Evolutionary conservation across 2,329 filamentous ascomycete genomes (phyloP).

Genomic region (Xylaria arbuscula): DNA sequence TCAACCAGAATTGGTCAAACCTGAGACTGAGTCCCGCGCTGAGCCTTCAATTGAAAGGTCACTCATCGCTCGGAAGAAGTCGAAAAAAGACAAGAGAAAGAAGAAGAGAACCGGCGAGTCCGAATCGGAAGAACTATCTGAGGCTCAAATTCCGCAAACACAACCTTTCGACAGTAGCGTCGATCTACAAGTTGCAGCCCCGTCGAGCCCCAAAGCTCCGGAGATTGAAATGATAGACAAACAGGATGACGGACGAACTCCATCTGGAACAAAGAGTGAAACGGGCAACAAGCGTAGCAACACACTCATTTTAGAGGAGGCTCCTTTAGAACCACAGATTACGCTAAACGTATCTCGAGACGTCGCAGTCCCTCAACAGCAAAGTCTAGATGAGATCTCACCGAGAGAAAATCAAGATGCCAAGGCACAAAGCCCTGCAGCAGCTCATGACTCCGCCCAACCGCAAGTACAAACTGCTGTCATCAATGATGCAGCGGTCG

Average conservation of each 20-base stretch:
- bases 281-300: constrained; percentile 49
- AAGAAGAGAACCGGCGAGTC: constrained; percentile 45
- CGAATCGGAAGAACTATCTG: constrained; percentile 41
- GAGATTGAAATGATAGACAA: constrained; percentile 30
- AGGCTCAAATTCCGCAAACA: constrained; percentile 33
- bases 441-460: constrained; percentile 46
- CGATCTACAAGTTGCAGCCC: constrained; percentile 15
- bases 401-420: not conserved
- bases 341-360: constrained; percentile 32
- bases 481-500: constrained; percentile 15
- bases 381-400: constrained; percentile 38
- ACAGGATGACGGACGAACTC: constrained; percentile 42
- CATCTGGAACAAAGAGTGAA: constrained; percentile 49
- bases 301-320: constrained; percentile 23
- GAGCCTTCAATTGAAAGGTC: constrained; percentile 17
- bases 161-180: constrained; percentile 27
- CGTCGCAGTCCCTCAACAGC: constrained; percentile 31
- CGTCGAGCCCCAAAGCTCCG: constrained; percentile 15
- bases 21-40: constrained; percentile 29
- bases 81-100: constrained; percentile 55
- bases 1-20: constrained; percentile 20
- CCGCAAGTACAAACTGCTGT: constrained; percentile 37
- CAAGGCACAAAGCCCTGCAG: constrained; percentile 43
- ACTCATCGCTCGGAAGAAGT: constrained; percentile 46
- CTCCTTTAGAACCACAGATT: not conserved